Percentiles rank a stretch among this genome's conserved stretches.
phyloP scores from a whole-genome alignment of 2,329 filamentous ascomycete species.

The Daldinia sp. region DNA sequence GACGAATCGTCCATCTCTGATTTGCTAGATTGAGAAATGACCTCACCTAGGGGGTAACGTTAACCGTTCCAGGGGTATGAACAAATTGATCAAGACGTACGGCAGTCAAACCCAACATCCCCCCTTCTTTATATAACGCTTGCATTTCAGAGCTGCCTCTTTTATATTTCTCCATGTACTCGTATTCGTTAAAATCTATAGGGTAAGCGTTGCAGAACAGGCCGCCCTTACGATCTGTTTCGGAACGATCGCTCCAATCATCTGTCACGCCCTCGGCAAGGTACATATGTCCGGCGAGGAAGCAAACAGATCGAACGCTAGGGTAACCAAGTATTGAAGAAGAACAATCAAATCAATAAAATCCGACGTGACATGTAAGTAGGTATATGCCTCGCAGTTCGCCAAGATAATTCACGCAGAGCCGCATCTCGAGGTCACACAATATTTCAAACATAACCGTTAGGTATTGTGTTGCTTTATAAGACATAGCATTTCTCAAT shows the following conservation, averaged over 20 bases:
- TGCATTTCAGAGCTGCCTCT: slow-evolving; percentile 8
- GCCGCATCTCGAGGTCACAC: slow-evolving; percentile 9
- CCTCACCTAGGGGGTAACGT: slow-evolving; percentile 31
- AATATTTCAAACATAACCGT: background rate
- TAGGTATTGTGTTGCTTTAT: background rate
- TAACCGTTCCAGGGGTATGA: slow-evolving; percentile 3
- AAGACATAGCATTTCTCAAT: background rate
- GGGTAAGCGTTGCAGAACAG: background rate
- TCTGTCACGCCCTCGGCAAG: background rate
- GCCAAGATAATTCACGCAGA: background rate
- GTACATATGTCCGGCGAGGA: background rate
- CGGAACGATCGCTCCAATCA: background rate
- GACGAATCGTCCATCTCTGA: slow-evolving; percentile 13
- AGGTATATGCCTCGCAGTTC: too few relatives aligned
- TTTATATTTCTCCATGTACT: slow-evolving; percentile 8
- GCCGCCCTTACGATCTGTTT: background rate
- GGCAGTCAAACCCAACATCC: background rate
- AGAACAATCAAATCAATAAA: too few relatives aligned
- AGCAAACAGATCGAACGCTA: background rate
- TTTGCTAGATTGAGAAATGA: slow-evolving; percentile 27
- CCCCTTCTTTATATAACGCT: background rate
- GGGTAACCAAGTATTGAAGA: too few relatives aligned
- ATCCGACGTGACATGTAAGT: too few relatives aligned
- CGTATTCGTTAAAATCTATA: slow-evolving; percentile 8
- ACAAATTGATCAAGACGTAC: slow-evolving; percentile 10